Conservation (phyloP, 768 basidiomycete species). For the Pulveroboletus sp. region DNA sequence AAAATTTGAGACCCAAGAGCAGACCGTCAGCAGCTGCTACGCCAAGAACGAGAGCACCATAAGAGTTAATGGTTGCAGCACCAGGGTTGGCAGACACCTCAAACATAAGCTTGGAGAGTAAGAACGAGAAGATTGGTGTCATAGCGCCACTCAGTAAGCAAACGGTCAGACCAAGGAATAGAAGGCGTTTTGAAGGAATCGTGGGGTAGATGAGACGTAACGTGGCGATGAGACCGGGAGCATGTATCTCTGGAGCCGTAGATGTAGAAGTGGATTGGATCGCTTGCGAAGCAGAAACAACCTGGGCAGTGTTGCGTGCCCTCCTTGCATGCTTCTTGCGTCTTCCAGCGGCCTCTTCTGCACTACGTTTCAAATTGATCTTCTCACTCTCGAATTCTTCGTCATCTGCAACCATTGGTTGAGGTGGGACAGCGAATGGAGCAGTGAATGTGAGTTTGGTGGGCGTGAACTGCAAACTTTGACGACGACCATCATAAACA, state of each 20-base stretch:
- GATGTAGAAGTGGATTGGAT: constrained; percentile 2
- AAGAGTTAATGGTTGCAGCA: constrained; percentile 63
- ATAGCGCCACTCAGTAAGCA: constrained; percentile 75
- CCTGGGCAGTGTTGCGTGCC: neutral
- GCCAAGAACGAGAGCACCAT: constrained; percentile 69
- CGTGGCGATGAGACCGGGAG: constrained; percentile 34
- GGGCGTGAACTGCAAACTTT: constrained; percentile 69
- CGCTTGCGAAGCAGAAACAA: constrained; percentile 7
- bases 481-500: constrained; percentile 27
- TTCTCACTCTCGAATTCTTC: constrained; percentile 47
- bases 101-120: constrained; percentile 79
- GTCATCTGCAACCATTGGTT: constrained; percentile 33
- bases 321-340: constrained; percentile 27
- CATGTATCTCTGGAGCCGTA: neutral
- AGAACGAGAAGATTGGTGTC: constrained; percentile 90
- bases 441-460: constrained; percentile 42
- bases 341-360: constrained; percentile 37
- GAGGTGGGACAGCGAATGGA: constrained; percentile 12
- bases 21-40: constrained; percentile 77
- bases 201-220: constrained; percentile 61
- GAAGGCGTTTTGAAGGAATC: constrained; percentile 68
- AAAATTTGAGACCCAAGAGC: constrained; percentile 72
- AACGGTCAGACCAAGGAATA: constrained; percentile 67
- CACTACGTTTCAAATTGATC: constrained; percentile 38
- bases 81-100: constrained; percentile 71